Base-by-base conservation (phyloP, 331 rosid genomes). In the Pyracantha coccinea region DNA sequence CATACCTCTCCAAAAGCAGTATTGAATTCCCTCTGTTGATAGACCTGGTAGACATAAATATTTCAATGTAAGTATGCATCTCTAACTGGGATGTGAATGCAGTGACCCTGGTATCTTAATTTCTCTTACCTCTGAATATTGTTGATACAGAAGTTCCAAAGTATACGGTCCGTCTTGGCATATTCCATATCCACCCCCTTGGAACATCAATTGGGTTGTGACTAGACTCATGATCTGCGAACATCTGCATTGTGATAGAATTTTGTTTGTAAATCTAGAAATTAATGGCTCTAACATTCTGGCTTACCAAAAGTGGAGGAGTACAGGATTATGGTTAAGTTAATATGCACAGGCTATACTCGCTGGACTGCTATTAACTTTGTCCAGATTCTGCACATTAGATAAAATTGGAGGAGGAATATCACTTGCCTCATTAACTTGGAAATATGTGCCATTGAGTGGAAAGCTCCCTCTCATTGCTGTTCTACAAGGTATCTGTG, bases 1-100 rank as follows among this genome's bases (percentile, higher is more conserved):
- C 89, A 17, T 90, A 92, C 99, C 99, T 90, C 91, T 90, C 99
- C 99, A 95, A 76, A 95, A 95, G 97, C 99, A 90, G 57, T 79
- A 86, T 72, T 95, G 99, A 83, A 90, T 95, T 74, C 84, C 91
- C 77, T 81, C 92, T 7, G 97, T 92, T 71, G 97, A 50, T 45
- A 95, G 87, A 28, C 97, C 99, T 95, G 66, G 66, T 45, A 76
- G 62, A 82, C 72, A 86, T 2, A 45, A 24, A 54, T 60, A 68
- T 41, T 76, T 25, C 44, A 72, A 47, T 54, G 65, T 57, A 71
- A 81, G 88, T 77, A 61, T 66, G 58, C 23, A 24, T 74, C 61
- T 41, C 65, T 7, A 72, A 13, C 45, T 29, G 71, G 76, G 64
- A 80, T 44, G 76, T 16, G n/a, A 67, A 79, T 80, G 32, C 21